phyloP scores from a whole-genome alignment of 768 basidiomycete species.

The Imleria badia region DNA sequence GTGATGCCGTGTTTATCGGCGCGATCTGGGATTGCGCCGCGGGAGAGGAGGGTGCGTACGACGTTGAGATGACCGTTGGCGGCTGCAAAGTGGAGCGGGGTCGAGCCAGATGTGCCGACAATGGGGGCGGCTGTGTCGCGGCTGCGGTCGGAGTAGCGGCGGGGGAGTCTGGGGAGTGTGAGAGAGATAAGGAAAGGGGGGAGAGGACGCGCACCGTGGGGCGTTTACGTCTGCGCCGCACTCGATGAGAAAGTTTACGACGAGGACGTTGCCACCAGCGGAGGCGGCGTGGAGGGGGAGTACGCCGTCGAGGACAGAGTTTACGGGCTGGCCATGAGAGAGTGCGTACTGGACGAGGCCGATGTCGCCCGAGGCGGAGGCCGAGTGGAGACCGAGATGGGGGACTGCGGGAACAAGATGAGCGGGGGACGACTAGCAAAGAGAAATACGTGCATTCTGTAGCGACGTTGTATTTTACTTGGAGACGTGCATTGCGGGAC shows the following conservation, averaged over 20 bases:
- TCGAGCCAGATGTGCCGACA: conserved; percentile 83
- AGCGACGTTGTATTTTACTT: conserved; percentile 52
- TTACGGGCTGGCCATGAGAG: conserved; percentile 92
- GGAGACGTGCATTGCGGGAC: conserved; percentile 38
- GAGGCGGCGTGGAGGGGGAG: conserved; percentile 96
- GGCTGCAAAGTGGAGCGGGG: conserved; percentile 95
- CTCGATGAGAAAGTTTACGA: conserved; percentile 87
- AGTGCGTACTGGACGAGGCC: conserved; percentile 93
- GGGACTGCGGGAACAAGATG: conserved; percentile 47
- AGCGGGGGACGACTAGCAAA: neutral
- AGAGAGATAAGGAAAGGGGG: conserved; percentile 11
- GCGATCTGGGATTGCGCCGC: conserved; percentile 78
- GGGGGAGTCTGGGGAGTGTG: conserved; percentile 52
- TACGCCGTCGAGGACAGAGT: conserved; percentile 93
- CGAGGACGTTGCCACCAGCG: conserved; percentile 84
- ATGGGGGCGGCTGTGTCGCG: conserved; percentile 68
- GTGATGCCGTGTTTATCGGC: conserved; percentile 92
- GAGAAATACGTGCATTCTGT: conserved; percentile 46
- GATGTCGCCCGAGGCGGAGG: conserved; percentile 82
- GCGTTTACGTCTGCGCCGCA: conserved; percentile 98
- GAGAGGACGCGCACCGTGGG: conserved; percentile 58
- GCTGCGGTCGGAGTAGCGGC: conserved; percentile 71
- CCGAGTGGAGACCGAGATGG: conserved; percentile 73
- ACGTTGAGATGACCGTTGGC: conserved; percentile 88
- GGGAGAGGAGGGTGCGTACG: conserved; percentile 75